Conservation (phyloP, 2,329 filamentous ascomycete genomes). For the Neonectria coccinea region DNA sequence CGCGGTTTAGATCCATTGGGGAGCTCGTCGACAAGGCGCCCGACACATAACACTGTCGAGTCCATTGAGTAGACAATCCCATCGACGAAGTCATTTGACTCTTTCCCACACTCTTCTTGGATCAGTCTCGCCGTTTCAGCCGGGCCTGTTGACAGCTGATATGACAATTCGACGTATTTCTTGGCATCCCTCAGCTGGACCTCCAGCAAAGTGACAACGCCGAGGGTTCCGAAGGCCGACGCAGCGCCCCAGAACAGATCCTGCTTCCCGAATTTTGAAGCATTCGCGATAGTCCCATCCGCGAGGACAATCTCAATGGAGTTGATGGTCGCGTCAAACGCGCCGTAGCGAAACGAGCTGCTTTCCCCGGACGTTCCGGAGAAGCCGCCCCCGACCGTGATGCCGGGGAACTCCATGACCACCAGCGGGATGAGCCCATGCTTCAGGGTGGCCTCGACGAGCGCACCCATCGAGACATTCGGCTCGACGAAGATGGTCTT, state of each 20-base stretch:
- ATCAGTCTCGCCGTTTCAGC: slow-evolving; percentile 57
- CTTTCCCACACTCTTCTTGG: slow-evolving; percentile 54
- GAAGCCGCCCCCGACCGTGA: slow-evolving; percentile 76
- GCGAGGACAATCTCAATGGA: slow-evolving; percentile 74
- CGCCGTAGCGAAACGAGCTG: slow-evolving; percentile 74
- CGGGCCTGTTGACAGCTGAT: slow-evolving; percentile 59
- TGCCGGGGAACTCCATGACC: slow-evolving; percentile 79
- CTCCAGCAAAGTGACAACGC: slow-evolving; percentile 74
- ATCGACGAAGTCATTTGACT: slow-evolving; percentile 73
- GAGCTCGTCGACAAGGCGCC: slow-evolving; percentile 64
- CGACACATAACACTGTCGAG: slow-evolving; percentile 70
- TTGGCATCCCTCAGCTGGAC: slow-evolving; percentile 67
- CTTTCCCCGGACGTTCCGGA: slow-evolving; percentile 75
- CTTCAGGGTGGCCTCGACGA: slow-evolving; percentile 68
- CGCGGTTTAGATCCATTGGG: slow-evolving; percentile 51
- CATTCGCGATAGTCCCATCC: slow-evolving; percentile 66
- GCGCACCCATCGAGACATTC: slow-evolving; percentile 75
- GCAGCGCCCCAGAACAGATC: slow-evolving; percentile 75
- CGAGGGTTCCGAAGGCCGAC: slow-evolving; percentile 74
- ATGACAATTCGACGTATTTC: slow-evolving; percentile 68
- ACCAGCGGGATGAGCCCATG: slow-evolving; percentile 71
- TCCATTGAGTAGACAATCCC: slow-evolving; percentile 71
- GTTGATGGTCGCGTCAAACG: slow-evolving; percentile 72
- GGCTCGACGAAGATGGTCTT: slow-evolving; percentile 75
- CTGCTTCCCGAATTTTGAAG: slow-evolving; percentile 64